Base-by-base conservation (phyloP, 139 green algal genomes). In the Chlorella vulgaris region DNA sequence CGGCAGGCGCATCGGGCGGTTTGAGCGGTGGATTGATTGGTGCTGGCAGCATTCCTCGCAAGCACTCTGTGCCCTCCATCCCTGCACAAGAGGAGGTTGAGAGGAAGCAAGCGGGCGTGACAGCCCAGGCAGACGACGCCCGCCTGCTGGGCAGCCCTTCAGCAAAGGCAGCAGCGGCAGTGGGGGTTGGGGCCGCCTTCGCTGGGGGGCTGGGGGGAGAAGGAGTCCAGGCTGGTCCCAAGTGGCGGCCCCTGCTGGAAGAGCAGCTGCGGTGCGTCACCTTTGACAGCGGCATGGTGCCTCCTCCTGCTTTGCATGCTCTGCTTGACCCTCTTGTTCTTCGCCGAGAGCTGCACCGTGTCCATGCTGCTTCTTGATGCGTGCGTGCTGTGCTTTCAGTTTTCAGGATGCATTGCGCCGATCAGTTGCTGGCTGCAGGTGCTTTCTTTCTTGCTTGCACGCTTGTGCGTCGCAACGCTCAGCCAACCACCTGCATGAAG, bases 221-320 rank as follows among this genome's bases (percentile, higher is more conserved):
- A 7, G 69, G 19, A 2, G 76, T 75, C 13, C 35, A n/a, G 4
- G 29, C 21, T 13, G 51, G 5, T 26, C 13, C 7, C 33, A n/a
- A n/a, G 21, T 83, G 77, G 77, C 67, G 77, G 24, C 19, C 39
- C 18, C 55, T 68, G 28, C 40, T 83, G 47, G 83, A 84, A 43
- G 40, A 78, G 55, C 77, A 80, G 42, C 84, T 93, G 33, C 80
- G 82, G 22, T 77, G 69, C 33, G 86, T 69, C 73, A 7, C 5
- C 1, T 28, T 4, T 8, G 3, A 3, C 21, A n/a, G 26, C 19
- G 60, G n/a, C n/a, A n/a, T n/a, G n/a, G n/a, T n/a, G n/a, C n/a
- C n/a, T n/a, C n/a, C n/a, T n/a, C n/a, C n/a, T n/a, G n/a, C n/a
- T 10, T 66, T 5, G 36, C 31, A 21, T 68, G 61, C 28, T 7